A percentile compares a stretch with the other conserved stretches of the same genome.
phyloP scores from a whole-genome alignment of 345 rosid genomes.

The Pseudoturritis turrita region DNA sequence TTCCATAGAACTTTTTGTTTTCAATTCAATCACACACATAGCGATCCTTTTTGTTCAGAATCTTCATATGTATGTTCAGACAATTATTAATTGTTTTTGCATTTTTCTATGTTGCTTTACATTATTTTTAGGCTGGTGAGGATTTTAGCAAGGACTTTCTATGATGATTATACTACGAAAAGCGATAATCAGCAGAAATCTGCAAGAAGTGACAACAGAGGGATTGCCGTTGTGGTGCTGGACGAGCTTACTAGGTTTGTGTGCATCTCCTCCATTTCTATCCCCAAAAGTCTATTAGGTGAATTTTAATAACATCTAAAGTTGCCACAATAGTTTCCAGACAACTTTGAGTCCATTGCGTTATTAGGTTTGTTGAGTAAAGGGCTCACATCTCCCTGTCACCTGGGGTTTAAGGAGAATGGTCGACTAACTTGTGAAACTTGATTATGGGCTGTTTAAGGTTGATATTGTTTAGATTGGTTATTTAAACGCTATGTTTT shows the following conservation, averaged over 20 bases:
- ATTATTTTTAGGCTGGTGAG: slow-evolving; percentile 56
- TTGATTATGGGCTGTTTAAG: not conserved
- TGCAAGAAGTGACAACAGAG: slow-evolving; percentile 66
- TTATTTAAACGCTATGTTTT: not conserved
- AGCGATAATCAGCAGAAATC: slow-evolving; percentile 75
- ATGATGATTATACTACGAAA: slow-evolving; percentile 63
- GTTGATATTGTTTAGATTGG: not conserved
- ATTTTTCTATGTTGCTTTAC: not conserved
- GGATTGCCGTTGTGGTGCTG: slow-evolving; percentile 78
- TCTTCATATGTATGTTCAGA: too few relatives aligned
- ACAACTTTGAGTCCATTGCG: not conserved
- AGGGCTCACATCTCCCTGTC: not conserved
- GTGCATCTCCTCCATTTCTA: not conserved
- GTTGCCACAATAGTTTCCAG: too few relatives aligned
- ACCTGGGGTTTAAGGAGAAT: not conserved
- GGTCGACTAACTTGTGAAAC: not conserved
- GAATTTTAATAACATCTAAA: not conserved
- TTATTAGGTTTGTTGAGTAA: not conserved
- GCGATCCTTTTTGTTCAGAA: not conserved
- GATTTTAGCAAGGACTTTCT: slow-evolving; percentile 74
- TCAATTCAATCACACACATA: not conserved
- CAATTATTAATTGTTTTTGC: not conserved
- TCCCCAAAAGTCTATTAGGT: not conserved
- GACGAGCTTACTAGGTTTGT: slow-evolving; percentile 71
- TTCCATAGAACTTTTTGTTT: not conserved